phyloP scores from a whole-genome alignment of 129 eudicot genomes.

The Saussurea involucrata region DNA sequence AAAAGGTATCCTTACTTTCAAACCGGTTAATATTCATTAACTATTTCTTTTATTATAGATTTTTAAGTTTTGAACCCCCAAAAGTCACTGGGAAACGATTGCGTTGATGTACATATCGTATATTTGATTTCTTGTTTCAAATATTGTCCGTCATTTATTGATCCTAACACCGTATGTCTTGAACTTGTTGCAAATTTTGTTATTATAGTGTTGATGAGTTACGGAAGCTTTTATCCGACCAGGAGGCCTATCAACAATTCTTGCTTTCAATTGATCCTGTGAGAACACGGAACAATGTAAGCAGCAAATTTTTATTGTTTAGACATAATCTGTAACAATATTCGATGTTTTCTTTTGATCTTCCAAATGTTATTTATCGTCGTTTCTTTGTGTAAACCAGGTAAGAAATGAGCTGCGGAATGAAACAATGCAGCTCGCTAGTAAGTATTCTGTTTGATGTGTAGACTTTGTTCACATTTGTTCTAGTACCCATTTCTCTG shows the following conservation, averaged over 20 bases:
- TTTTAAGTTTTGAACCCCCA: not conserved
- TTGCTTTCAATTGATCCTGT: constrained; percentile 59
- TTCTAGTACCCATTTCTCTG: not conserved
- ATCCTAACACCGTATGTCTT: not conserved
- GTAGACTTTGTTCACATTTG: not conserved
- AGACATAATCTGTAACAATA: not conserved
- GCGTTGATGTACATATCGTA: not conserved
- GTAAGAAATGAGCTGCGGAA: constrained; percentile 73
- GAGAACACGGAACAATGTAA: constrained; percentile 77
- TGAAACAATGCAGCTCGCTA: constrained; percentile 78
- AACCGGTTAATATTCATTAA: not conserved
- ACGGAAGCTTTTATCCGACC: constrained; percentile 56
- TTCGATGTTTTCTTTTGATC: not conserved
- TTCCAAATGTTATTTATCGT: not conserved
- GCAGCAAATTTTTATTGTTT: constrained; percentile 1
- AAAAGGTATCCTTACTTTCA: constrained; percentile 47
- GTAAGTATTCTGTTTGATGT: constrained; percentile 37
- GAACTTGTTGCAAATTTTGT: not conserved
- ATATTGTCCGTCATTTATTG: not conserved
- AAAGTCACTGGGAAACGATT: not conserved
- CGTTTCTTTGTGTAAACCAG: constrained; percentile 30
- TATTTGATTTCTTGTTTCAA: not conserved
- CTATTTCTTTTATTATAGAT: not conserved
- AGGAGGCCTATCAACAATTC: constrained; percentile 60
- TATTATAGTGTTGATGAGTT: constrained; percentile 58